Evolutionary conservation across 164 flowering plant species (phyloP), one percentile per base, ranked within the genome.

Genomic region (Chloranthus sessilifolius): DNA sequence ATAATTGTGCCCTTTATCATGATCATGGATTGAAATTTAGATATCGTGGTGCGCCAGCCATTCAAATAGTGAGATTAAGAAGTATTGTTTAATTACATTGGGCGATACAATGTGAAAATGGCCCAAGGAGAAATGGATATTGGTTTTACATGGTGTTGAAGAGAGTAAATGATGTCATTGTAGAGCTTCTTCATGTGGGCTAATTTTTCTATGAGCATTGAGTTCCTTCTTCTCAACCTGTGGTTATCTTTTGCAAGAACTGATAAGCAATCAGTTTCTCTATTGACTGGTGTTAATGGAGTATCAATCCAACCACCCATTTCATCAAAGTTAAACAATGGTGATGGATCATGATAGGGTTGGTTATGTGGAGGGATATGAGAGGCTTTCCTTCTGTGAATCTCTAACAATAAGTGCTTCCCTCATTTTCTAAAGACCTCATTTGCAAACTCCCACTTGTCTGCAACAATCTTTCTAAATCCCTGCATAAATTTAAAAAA

Each of bases 141-240:
- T 0, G 87, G 83, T 71, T 77, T 81, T 7, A 83, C 85, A 58
- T 83, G 82, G 52, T 80, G 78, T 42, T 81, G 87, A 5, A 83
- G 80, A 36, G 81, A 83, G 57, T 80, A 83, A 21, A 83, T 78
- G 25, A 83, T 78, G 49, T 83, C 90, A 42, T 76, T 80, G 66
- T 80, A 83, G 1, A 83, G 81, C 60, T 79, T 83, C 46, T 56
- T 69, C 87, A 83, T 83, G 63, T 83, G 91, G 0, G 81, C 78
- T 7, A 83, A 71, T 43, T 83, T 87, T 0, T 84, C 74, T 73
- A 78, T 58, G 1, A 83, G 66, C 77, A 81, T 62, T 19, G 59
- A 42, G 73, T 83, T 83, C 64, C 76, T 78, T 34, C 82, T 59
- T 46, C 91, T 47, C 10, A 81, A 78, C 35, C 87, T 58, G 50